Conservation (phyloP, 2,329 filamentous ascomycete genomes). For the Epichloe aotearoae region DNA sequence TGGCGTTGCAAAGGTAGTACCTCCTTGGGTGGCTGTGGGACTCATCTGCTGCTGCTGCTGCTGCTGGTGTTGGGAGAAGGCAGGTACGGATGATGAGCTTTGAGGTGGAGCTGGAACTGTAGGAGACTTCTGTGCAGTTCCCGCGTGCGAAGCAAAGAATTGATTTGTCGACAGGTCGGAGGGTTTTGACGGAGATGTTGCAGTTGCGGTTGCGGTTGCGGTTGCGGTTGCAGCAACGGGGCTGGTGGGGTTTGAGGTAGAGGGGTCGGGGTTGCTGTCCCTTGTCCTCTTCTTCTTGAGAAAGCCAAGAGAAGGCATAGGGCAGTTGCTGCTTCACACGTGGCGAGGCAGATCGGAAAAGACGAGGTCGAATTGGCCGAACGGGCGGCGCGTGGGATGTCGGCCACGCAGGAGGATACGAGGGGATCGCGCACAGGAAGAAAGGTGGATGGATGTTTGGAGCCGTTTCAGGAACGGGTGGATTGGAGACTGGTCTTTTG, state of each 20-base stretch:
- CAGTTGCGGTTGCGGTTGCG: neutral
- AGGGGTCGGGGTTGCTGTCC: constrained; percentile 64
- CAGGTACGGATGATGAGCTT: constrained; percentile 7
- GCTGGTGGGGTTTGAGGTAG: constrained; percentile 52
- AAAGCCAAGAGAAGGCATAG: constrained; percentile 90
- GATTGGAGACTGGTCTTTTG: neutral
- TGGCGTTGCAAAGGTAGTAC: constrained; percentile 15
- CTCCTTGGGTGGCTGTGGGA: constrained; percentile 14
- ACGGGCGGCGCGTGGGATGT: neutral
- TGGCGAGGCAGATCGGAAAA: constrained; percentile 1
- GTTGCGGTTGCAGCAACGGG: constrained; percentile 37
- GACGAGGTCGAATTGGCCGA: constrained; percentile 1
- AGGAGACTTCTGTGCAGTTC: constrained; percentile 6
- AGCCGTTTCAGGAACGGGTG: neutral
- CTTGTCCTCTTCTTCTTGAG: constrained; percentile 98
- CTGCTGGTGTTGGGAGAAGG: constrained; percentile 5
- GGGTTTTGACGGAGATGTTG: constrained; percentile 29
- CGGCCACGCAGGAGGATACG: constrained; percentile 1
- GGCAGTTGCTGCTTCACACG: constrained; percentile 10
- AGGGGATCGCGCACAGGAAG: neutral
- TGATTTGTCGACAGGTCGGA: constrained; percentile 26
- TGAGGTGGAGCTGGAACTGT: constrained; percentile 5
- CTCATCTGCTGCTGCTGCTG: constrained; percentile 7
- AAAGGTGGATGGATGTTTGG: neutral
- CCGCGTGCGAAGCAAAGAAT: constrained; percentile 12